phyloP scores from a whole-genome alignment of 2,329 filamentous ascomycete genomes.

The Epichloe hybrida region DNA sequence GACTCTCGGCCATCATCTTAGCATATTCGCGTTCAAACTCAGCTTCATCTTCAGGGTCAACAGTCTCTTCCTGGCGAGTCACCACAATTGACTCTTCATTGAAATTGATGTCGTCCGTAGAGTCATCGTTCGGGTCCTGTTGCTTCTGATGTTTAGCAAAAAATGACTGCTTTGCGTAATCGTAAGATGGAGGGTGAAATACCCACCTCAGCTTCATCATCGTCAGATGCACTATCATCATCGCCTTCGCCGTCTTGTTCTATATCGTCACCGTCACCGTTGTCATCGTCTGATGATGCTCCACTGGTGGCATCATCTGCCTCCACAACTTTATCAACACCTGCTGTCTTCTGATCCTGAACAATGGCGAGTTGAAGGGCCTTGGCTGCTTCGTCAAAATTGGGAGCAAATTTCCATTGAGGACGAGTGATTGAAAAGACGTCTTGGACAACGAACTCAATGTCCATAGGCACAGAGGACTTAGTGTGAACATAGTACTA shows the following conservation, averaged over 20 bases:
- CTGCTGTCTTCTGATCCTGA: slow-evolving; percentile 73
- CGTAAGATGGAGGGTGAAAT: not conserved
- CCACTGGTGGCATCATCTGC: slow-evolving; percentile 59
- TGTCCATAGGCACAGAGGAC: slow-evolving; percentile 82
- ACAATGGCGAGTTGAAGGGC: slow-evolving; percentile 79
- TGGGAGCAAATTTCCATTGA: slow-evolving; percentile 79
- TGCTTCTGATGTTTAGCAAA: slow-evolving; percentile 5
- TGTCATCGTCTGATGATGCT: slow-evolving; percentile 63
- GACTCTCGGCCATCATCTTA: slow-evolving; percentile 94
- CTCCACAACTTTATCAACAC: slow-evolving; percentile 55
- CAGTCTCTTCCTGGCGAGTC: slow-evolving; percentile 75
- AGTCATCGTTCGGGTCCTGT: slow-evolving; percentile 35
- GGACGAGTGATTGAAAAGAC: slow-evolving; percentile 74
- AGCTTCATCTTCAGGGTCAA: slow-evolving; percentile 87
- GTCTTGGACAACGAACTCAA: slow-evolving; percentile 93
- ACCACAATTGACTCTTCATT: slow-evolving; percentile 87
- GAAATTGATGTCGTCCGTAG: slow-evolving; percentile 46
- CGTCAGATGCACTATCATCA: slow-evolving; percentile 45
- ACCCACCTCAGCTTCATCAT: slow-evolving; percentile 45
- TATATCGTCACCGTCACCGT: slow-evolving; percentile 52
- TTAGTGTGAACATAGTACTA: slow-evolving; percentile 91
- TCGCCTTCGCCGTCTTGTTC: slow-evolving; percentile 47
- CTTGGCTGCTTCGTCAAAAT: slow-evolving; percentile 68
- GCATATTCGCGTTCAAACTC: slow-evolving; percentile 97
- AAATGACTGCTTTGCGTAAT: not conserved